Conservation (phyloP, 2,329 filamentous ascomycete species). For the Chrysoporthe austroafricana region DNA sequence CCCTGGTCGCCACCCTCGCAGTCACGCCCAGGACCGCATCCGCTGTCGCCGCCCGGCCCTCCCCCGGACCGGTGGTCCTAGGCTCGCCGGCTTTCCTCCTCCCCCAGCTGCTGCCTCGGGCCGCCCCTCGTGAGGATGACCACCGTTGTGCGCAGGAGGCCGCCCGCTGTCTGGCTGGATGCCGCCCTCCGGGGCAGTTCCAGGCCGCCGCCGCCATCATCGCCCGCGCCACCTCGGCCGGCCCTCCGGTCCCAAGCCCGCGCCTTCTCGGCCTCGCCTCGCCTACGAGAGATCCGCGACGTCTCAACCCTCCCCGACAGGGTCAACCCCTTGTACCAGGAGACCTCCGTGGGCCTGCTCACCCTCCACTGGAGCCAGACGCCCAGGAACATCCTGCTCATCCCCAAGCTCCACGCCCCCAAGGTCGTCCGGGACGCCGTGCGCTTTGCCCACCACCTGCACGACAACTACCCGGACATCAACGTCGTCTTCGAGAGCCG, state of each 20-base stretch:
- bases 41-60: not conserved
- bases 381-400: conserved; percentile 60
- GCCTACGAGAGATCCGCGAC: conserved; percentile 53
- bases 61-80: not conserved
- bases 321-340: conserved; percentile 66
- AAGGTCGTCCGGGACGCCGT: conserved; percentile 57
- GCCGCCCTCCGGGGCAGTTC: not conserved
- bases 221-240: not conserved
- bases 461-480: conserved; percentile 76
- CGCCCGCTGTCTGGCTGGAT: conserved; percentile 13
- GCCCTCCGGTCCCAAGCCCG: conserved; percentile 32
- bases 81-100: not conserved
- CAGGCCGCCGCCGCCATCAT: not conserved
- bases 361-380: conserved; percentile 59
- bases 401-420: conserved; percentile 61
- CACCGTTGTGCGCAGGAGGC: conserved; percentile 16
- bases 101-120: not conserved
- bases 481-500: conserved; percentile 82
- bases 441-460: conserved; percentile 71
- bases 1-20: not conserved
- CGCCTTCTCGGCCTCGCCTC: conserved; percentile 53
- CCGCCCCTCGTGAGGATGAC: conserved; percentile 15
- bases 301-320: conserved; percentile 55
- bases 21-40: too few species aligned
- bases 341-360: conserved; percentile 56